These are phyloP conservation scores for Suhomyces pyralidae DNA, from an alignment of 805 yeast species.

Conservation along the genomic window DNA sequence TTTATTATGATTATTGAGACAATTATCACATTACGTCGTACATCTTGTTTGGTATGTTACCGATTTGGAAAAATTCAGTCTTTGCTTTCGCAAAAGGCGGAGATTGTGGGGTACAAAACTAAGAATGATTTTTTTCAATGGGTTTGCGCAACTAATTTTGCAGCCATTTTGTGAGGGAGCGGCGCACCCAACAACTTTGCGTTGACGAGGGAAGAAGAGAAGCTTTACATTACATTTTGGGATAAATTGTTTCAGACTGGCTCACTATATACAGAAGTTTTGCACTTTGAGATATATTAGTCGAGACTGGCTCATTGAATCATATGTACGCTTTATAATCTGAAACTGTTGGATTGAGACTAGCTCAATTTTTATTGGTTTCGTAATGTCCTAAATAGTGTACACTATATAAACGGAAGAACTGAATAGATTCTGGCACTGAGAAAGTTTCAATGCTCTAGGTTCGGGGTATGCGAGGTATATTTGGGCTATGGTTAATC, in stretches of 20 bases:
- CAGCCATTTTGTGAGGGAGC: not conserved
- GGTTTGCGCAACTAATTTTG: not conserved
- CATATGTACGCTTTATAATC: not conserved
- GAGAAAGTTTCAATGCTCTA: not conserved
- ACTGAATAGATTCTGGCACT: not conserved
- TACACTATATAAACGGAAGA: not conserved
- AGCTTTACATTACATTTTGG: no score
- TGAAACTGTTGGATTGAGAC: not conserved
- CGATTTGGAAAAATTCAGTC: not conserved
- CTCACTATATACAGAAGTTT: no score
- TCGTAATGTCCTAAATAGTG: not conserved
- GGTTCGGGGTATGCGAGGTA: not conserved
- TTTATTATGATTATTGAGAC: not conserved
- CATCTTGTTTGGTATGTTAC: not conserved
- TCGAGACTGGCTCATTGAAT: no score
- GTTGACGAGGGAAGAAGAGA: not conserved
- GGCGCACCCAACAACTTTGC: no score
- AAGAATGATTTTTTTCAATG: no score
- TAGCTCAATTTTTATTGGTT: not conserved
- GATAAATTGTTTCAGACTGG: no score
- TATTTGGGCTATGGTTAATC: not conserved
- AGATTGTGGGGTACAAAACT: not conserved
- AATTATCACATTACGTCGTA: not conserved
- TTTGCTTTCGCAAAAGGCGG: not conserved
- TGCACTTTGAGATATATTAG: no score